phyloP scores from a whole-genome alignment of 2,329 filamentous ascomycete genomes.

The Taxawa tesnikishii region DNA sequence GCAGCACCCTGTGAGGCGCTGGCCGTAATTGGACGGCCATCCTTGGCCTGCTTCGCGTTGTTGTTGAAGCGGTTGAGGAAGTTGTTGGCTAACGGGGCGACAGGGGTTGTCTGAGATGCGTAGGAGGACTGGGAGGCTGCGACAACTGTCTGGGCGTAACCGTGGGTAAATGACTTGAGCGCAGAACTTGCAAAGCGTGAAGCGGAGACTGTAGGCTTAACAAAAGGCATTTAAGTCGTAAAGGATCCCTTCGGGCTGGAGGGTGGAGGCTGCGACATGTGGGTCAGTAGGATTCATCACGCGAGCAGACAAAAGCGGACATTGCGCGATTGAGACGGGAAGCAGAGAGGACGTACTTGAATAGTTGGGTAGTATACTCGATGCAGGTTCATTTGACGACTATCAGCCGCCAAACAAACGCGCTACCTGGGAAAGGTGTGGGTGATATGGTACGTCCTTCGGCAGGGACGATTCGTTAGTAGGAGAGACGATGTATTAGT shows the following conservation, averaged over 20 bases:
- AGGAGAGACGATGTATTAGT: background rate
- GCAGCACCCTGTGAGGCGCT: constrained; percentile 22
- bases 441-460: background rate
- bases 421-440: constrained; percentile 34
- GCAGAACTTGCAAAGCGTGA: constrained; percentile 66
- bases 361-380: constrained; percentile 31
- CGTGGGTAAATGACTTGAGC: constrained; percentile 84
- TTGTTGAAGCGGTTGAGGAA: constrained; percentile 36
- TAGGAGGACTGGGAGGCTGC: constrained; percentile 81
- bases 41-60: constrained; percentile 15
- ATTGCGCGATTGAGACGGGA: background rate
- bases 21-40: constrained; percentile 12
- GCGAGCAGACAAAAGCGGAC: background rate
- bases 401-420: constrained; percentile 76
- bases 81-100: constrained; percentile 40
- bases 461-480: background rate
- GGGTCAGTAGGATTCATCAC: constrained; percentile 9
- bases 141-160: constrained; percentile 95
- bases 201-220: constrained; percentile 65
- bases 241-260: constrained; percentile 47
- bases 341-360: constrained; percentile 16
- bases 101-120: constrained; percentile 49
- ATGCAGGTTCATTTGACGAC: constrained; percentile 99
- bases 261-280: constrained; percentile 29
- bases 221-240: constrained; percentile 73